Evolutionary conservation across 768 basidiomycete genomes (phyloP).

Genomic region (Xerocomus potaroensis): DNA sequence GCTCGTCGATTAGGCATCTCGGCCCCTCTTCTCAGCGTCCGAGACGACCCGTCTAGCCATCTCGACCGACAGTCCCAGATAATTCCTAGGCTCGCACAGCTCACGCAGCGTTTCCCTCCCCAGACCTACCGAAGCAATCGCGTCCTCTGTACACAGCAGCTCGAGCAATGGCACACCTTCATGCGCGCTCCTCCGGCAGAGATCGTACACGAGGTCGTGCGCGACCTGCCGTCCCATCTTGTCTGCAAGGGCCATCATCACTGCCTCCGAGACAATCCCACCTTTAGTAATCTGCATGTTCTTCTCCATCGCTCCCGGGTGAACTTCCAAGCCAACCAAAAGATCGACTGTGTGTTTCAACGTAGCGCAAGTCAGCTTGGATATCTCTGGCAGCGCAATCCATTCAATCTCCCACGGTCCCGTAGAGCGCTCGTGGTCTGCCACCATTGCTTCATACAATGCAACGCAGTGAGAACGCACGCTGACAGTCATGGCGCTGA

Average conservation of each 20-base stretch:
- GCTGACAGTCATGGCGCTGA: slow-evolving; percentile 40
- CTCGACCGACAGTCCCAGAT: slow-evolving; percentile 34
- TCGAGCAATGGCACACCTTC: slow-evolving; percentile 32
- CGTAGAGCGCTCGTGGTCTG: slow-evolving; percentile 45
- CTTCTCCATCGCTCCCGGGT: slow-evolving; percentile 36
- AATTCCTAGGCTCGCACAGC: slow-evolving; percentile 38
- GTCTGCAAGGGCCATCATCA: slow-evolving; percentile 45
- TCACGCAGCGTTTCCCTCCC: slow-evolving; percentile 24
- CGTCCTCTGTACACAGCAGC: slow-evolving; percentile 28
- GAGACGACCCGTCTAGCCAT: slow-evolving; percentile 23
- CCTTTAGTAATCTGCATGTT: slow-evolving; percentile 40
- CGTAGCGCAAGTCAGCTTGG: slow-evolving; percentile 38
- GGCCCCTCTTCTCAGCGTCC: not conserved
- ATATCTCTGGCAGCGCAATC: slow-evolving; percentile 44
- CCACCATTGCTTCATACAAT: slow-evolving; percentile 45
- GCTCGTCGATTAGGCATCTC: not conserved
- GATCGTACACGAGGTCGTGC: slow-evolving; percentile 41
- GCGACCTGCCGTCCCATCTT: slow-evolving; percentile 42
- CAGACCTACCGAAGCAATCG: slow-evolving; percentile 23
- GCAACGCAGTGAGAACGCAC: slow-evolving; percentile 38
- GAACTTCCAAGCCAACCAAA: slow-evolving; percentile 38
- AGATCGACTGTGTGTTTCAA: slow-evolving; percentile 36
- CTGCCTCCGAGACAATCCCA: slow-evolving; percentile 41
- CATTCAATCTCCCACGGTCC: slow-evolving; percentile 52
- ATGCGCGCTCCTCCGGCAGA: slow-evolving; percentile 31